Conservation (phyloP, 805 yeast species). For the Cyberlindnera americana region DNA sequence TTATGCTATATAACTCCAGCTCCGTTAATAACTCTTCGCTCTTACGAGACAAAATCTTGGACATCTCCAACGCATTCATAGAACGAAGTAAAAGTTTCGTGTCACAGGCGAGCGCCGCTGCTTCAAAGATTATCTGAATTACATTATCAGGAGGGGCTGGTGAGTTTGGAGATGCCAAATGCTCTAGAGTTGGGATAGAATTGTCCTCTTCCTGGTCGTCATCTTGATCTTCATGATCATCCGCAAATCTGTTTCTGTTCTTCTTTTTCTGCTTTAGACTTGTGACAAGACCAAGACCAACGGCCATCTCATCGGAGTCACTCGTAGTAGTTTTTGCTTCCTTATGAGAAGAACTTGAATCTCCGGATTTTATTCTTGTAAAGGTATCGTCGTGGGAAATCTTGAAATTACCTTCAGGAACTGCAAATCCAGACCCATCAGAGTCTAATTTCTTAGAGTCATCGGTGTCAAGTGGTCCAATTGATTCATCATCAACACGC, state of each 20-base stretch:
- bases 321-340: constrained; percentile 23
- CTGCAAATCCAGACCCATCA: constrained; percentile 19
- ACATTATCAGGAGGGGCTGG: constrained; percentile 53
- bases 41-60: constrained; percentile 34
- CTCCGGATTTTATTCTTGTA: constrained; percentile 3
- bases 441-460: constrained; percentile 12
- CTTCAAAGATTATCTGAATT: constrained; percentile 58
- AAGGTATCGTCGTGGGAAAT: constrained; percentile 10
- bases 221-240: constrained; percentile 22
- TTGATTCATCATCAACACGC: constrained; percentile 10
- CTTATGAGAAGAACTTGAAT: constrained; percentile 17
- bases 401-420: constrained; percentile 25
- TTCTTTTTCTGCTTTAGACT: constrained; percentile 19
- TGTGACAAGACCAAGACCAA: constrained; percentile 26
- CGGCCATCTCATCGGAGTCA: constrained; percentile 27
- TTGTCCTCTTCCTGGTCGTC: constrained; percentile 20
- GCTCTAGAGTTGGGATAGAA: constrained; percentile 47
- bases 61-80: constrained; percentile 50
- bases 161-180: constrained; percentile 51
- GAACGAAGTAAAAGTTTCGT: constrained; percentile 58
- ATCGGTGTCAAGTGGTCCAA: constrained; percentile 13
- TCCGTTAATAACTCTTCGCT: constrained; percentile 22
- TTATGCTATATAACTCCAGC: constrained; percentile 11
- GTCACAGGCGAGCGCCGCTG: constrained; percentile 60
- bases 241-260: constrained; percentile 17